Percentiles rank a stretch among this genome's conserved stretches.
Evolutionary conservation across 2,329 filamentous ascomycete genomes (phyloP).

Genomic region (Xylariaceae sp.): DNA sequence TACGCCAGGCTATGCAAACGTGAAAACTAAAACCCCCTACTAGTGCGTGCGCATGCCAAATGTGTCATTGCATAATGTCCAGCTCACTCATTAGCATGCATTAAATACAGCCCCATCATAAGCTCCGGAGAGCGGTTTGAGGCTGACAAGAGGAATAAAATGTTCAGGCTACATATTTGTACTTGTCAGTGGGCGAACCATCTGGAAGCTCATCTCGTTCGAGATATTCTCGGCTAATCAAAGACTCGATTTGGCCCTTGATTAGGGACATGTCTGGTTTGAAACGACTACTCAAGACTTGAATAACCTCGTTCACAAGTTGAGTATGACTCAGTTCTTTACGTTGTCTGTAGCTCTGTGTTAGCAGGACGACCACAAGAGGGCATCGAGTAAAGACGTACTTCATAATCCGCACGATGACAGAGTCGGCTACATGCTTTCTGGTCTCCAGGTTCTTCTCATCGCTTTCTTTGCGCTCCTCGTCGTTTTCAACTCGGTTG

Average conservation of each 20-base stretch:
- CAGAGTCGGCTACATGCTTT: conserved; percentile 74
- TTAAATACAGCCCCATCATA: conserved; percentile 6
- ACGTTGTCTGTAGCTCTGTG: conserved; percentile 61
- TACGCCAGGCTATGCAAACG: conserved; percentile 24
- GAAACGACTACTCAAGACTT: conserved; percentile 72
- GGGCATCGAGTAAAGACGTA: conserved; percentile 48
- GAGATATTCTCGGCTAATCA: conserved; percentile 79
- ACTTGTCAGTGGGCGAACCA: conserved; percentile 70
- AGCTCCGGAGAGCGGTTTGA: neutral
- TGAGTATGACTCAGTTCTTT: conserved; percentile 73
- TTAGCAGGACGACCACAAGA: neutral
- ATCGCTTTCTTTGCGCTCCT: conserved; percentile 73
- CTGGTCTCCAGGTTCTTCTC: conserved; percentile 76
- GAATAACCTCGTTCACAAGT: conserved; percentile 73
- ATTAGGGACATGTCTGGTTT: conserved; percentile 78
- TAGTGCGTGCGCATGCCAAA: conserved; percentile 11
- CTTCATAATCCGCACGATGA: conserved; percentile 86
- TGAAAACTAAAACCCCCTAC: neutral
- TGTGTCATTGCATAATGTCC: conserved; percentile 7
- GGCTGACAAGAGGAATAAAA: neutral
- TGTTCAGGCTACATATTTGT: conserved; percentile 71
- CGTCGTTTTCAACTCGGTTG: conserved; percentile 82
- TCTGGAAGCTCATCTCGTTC: conserved; percentile 77
- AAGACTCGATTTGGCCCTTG: conserved; percentile 79
- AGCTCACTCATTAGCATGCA: conserved; percentile 10